A percentile compares a stretch with the other conserved stretches of the same genome.
Conservation (phyloP, 2,329 filamentous ascomycete genomes). For the Penicillium italicum region DNA sequence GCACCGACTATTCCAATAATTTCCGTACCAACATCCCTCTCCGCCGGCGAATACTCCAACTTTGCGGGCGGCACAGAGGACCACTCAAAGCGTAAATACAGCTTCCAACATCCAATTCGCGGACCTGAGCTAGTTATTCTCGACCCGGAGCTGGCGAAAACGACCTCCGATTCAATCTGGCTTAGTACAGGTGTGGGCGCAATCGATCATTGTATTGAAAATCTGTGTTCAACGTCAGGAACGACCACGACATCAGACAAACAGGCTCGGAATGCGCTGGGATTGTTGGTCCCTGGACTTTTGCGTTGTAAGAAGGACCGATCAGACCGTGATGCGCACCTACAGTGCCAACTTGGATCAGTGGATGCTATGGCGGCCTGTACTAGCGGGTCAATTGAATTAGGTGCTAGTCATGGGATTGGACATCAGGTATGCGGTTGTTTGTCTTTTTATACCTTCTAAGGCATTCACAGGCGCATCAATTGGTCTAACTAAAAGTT, state of each 20-base stretch:
- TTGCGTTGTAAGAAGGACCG: slow-evolving; percentile 40
- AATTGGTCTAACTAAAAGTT: not conserved
- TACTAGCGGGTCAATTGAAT: slow-evolving; percentile 39
- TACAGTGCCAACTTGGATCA: slow-evolving; percentile 51
- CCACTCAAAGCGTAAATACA: slow-evolving; percentile 35
- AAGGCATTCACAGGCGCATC: not conserved
- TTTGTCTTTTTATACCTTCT: slow-evolving; percentile 1
- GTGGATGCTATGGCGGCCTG: slow-evolving; percentile 52
- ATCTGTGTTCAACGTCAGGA: slow-evolving; percentile 44
- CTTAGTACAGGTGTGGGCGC: slow-evolving; percentile 56
- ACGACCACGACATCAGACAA: slow-evolving; percentile 36
- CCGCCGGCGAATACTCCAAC: slow-evolving; percentile 43
- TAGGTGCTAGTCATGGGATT: slow-evolving; percentile 53
- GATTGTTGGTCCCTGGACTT: slow-evolving; percentile 43
- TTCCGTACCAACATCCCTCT: slow-evolving; percentile 43
- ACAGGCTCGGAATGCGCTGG: slow-evolving; percentile 40
- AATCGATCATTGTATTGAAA: slow-evolving; percentile 58
- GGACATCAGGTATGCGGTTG: slow-evolving; percentile 45
- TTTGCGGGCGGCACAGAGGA: slow-evolving; percentile 42
- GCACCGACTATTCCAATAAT: slow-evolving; percentile 33
- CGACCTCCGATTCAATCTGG: slow-evolving; percentile 55
- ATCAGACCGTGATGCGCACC: slow-evolving; percentile 42
- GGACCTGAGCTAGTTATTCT: slow-evolving; percentile 54
- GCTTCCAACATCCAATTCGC: slow-evolving; percentile 37
- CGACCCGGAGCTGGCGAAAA: slow-evolving; percentile 51